These are phyloP conservation scores for Colletotrichum paranaense DNA, from an alignment of 2,329 filamentous ascomycete species.

Conservation along the genomic window DNA sequence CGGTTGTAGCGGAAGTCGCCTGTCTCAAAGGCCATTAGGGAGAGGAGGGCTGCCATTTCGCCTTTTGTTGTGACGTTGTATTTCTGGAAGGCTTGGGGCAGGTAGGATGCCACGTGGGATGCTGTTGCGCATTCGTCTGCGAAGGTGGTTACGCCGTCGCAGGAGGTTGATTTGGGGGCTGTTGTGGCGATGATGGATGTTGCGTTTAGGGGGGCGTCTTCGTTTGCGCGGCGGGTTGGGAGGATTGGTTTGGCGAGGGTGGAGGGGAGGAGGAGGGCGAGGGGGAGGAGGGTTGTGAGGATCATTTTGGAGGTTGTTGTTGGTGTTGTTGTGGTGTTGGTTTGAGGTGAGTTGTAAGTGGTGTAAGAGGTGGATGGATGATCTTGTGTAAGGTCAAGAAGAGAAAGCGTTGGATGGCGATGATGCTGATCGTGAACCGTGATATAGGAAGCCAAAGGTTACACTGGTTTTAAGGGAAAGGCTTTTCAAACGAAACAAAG, in stretches of 20 bases:
- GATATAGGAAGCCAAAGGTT: slow-evolving; percentile 2
- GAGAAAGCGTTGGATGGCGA: neutral
- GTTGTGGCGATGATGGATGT: slow-evolving; percentile 61
- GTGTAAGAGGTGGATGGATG: slow-evolving; percentile 13
- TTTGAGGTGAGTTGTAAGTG: slow-evolving; percentile 16
- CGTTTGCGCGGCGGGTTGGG: slow-evolving; percentile 15
- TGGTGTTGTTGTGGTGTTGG: no score
- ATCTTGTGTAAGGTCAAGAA: slow-evolving; percentile 30
- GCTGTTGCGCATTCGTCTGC: slow-evolving; percentile 74
- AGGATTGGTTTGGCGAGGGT: slow-evolving; percentile 40
- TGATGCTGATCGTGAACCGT: slow-evolving; percentile 6
- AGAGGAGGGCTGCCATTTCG: slow-evolving; percentile 76
- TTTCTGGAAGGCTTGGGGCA: slow-evolving; percentile 66
- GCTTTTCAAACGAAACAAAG: neutral
- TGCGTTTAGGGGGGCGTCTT: slow-evolving; percentile 35
- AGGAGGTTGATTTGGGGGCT: slow-evolving; percentile 66
- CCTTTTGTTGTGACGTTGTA: slow-evolving; percentile 66
- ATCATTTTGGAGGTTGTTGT: slow-evolving; percentile 40
- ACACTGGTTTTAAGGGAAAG: neutral
- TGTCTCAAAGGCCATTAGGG: slow-evolving; percentile 79
- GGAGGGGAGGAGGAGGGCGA: slow-evolving; percentile 42
- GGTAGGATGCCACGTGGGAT: slow-evolving; percentile 66
- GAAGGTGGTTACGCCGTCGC: slow-evolving; percentile 55
- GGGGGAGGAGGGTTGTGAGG: slow-evolving; percentile 39
- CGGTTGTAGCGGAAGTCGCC: slow-evolving; percentile 77